Evolutionary conservation across 2,329 filamentous ascomycete species (phyloP), one percentile per base, ranked within the genome.

Genomic region (Botrytis paeoniae): DNA sequence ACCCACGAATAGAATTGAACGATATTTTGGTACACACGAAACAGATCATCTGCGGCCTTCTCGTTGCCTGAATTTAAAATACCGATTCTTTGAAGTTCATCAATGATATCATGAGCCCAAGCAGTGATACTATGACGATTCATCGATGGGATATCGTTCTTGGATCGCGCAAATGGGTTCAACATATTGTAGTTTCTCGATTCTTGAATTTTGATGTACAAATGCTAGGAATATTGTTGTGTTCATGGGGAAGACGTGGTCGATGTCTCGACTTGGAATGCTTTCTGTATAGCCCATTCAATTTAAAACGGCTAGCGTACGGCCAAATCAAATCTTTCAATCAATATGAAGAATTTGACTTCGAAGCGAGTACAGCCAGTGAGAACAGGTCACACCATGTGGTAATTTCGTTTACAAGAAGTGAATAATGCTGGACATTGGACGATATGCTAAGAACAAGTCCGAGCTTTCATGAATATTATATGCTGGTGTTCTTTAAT

Each of bases 71-170:
- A 18, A 43, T 69, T 37, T 0, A 69, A 29, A 32, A 1, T 39
- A 6, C 48, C 48, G 10, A 69, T 37, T 20, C 9, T 29, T 12
- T 18, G 10, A 32, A 69, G 37, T 57, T 69, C 48, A 35, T 69
- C 39, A 12, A 69, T 41, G 25, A 69, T 32, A 57, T 69, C 48
- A 3, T 57, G 65, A 18, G 65, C 65, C 48, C 65, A 69, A n/a
- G n/a, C 6, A 10, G 65, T 69, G 51, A 69, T 69, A 7, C 65
- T 20, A 25, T 41, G n/a, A 7, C 65, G 65, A 57, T 37, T 43
- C 48, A 69, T 69, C 1, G 65, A 32, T 32, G 48, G 51, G 6
- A 25, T 20, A 41, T 69, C 8, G 12, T 57, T n/a, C 5, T 4
- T 59, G 18, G 65, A n/a, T 43, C 48, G 48, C 18, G 65, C 35